Evolutionary conservation across 495 filamentous ascomycete species (phyloP).

Genomic region (Parachaetomium inaequale): DNA sequence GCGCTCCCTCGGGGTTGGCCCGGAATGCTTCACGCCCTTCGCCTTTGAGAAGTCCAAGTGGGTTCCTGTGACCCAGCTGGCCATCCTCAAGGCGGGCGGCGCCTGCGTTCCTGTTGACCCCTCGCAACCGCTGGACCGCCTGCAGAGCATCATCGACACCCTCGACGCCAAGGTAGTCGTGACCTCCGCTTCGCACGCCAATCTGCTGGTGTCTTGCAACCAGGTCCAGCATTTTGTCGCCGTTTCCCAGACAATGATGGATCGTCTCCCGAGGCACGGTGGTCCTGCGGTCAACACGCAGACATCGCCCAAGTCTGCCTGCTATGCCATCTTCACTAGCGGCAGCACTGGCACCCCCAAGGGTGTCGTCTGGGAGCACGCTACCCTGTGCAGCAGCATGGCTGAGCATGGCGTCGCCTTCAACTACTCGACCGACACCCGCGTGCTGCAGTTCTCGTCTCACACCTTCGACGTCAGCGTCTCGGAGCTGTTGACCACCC

Average conservation of each 20-base stretch:
- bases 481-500: constrained; percentile 51
- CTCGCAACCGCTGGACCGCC: constrained; percentile 48
- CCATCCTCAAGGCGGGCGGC: constrained; percentile 49
- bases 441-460: constrained; percentile 56
- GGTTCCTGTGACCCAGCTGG: constrained; percentile 47
- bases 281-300: not conserved
- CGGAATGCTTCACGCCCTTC: constrained; percentile 51
- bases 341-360: constrained; percentile 56
- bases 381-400: constrained; percentile 26
- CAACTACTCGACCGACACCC: constrained; percentile 20
- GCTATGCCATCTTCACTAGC: constrained; percentile 57
- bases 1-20: constrained; percentile 37
- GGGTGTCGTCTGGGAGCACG: constrained; percentile 42
- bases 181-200: constrained; percentile 8
- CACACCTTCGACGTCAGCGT: constrained; percentile 57
- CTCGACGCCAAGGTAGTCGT: constrained; percentile 35
- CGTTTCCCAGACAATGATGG: not conserved
- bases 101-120: constrained; percentile 56
- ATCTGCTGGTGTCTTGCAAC: not conserved
- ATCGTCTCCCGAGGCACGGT: not conserved
- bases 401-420: not conserved
- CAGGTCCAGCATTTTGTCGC: constrained; percentile 15
- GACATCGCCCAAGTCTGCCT: constrained; percentile 5
- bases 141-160: constrained; percentile 31
- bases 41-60: constrained; percentile 53